Conservation (phyloP, 352 stramenopile species). For the Phytophthora macrochlamydospora region DNA sequence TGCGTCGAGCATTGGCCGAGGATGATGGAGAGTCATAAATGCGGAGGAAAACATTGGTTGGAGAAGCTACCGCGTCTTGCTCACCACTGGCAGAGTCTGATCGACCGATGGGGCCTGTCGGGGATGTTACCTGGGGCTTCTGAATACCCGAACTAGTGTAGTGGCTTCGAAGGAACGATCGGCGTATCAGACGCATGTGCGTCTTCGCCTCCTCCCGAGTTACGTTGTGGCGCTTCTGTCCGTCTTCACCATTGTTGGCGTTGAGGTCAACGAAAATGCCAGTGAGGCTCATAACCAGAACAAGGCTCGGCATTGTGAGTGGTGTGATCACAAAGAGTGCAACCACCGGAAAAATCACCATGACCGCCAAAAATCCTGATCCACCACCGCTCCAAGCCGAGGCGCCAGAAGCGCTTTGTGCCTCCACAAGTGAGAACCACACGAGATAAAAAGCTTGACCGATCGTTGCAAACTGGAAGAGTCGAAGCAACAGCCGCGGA, state of each 20-base stretch:
- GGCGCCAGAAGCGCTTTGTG: slow-evolving; percentile 40
- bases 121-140: slow-evolving; percentile 8
- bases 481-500: slow-evolving; percentile 65
- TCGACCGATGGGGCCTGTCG: slow-evolving; percentile 8
- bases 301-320: slow-evolving; percentile 86
- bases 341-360: slow-evolving; percentile 68
- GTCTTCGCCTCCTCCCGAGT: slow-evolving; percentile 64
- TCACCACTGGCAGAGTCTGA: slow-evolving; percentile 2
- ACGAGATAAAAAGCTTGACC: slow-evolving; percentile 88
- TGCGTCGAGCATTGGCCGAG: slow-evolving; percentile 12
- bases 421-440: slow-evolving; percentile 83
- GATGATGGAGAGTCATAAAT: slow-evolving; percentile 71
- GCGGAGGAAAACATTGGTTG: slow-evolving; percentile 65
- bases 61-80: slow-evolving; percentile 30
- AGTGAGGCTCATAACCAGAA: slow-evolving; percentile 88
- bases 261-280: slow-evolving; percentile 89
- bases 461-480: slow-evolving; percentile 89
- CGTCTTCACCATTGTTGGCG: slow-evolving; percentile 24
- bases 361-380: slow-evolving; percentile 50
- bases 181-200: slow-evolving; percentile 70
- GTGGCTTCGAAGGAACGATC: slow-evolving; percentile 72
- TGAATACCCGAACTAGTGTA: slow-evolving; percentile 47
- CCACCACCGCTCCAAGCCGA: slow-evolving; percentile 15
- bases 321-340: slow-evolving; percentile 81
- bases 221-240: slow-evolving; percentile 28